Evolutionary conservation across 352 stramenopile genomes (phyloP).

Genomic region (Phytophthora sojae): DNA sequence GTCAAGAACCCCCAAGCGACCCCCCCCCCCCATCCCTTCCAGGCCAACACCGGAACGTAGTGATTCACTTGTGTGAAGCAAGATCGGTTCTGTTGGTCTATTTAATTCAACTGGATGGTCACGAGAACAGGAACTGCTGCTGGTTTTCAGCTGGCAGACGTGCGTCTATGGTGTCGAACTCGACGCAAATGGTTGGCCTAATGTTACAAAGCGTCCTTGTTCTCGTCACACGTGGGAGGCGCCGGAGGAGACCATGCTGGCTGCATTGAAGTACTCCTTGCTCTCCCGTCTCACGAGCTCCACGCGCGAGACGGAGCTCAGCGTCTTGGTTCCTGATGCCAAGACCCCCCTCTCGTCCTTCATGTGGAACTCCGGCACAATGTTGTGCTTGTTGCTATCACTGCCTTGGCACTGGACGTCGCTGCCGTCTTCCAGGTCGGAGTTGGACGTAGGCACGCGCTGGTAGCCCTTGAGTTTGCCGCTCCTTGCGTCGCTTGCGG

Average conservation of each 20-base stretch:
- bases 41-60: background rate
- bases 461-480: conserved; percentile 41
- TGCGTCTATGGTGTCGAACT: conserved; percentile 1
- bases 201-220: conserved; percentile 41
- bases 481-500: conserved; percentile 16
- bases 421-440: conserved; percentile 28
- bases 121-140: conserved; percentile 32
- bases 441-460: conserved; percentile 40
- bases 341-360: conserved; percentile 35
- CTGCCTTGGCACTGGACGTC: conserved; percentile 20
- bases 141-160: conserved; percentile 28
- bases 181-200: conserved; percentile 31
- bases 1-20: background rate
- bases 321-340: conserved; percentile 31
- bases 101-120: conserved; percentile 34
- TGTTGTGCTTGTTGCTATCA: conserved; percentile 20
- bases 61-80: background rate
- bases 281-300: conserved; percentile 67
- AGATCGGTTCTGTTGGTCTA: conserved; percentile 32
- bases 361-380: conserved; percentile 43
- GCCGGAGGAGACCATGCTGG: conserved; percentile 28
- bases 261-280: conserved; percentile 56
- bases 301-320: conserved; percentile 34
- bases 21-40: too few relatives aligned
- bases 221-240: conserved; percentile 45